phyloP scores from a whole-genome alignment of 352 stramenopile genomes.

The Lagenidium giganteum region DNA sequence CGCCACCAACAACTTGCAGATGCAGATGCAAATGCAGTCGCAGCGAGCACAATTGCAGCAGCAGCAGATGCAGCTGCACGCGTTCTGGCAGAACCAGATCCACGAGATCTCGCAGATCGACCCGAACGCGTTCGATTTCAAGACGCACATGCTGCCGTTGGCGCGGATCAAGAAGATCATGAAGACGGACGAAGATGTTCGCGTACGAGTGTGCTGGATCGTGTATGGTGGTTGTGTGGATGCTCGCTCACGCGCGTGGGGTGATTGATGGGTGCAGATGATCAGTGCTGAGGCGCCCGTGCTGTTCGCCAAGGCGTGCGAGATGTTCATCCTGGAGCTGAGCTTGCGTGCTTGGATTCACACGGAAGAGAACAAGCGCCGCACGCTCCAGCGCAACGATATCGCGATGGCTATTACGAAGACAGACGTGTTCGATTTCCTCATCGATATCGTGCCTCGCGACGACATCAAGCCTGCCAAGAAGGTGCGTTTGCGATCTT shows the following conservation, averaged over 20 bases:
- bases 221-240: not conserved
- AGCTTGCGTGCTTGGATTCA: conserved; percentile 86
- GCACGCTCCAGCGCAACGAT: conserved; percentile 88
- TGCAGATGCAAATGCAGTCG: conserved; percentile 84
- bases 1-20: conserved; percentile 64
- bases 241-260: not conserved
- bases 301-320: conserved; percentile 92
- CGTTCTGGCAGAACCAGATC: conserved; percentile 88
- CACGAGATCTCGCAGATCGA: conserved; percentile 87
- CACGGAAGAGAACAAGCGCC: conserved; percentile 91
- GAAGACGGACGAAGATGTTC: conserved; percentile 93
- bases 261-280: conserved; percentile 49
- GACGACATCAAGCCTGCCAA: conserved; percentile 87
- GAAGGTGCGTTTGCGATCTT: conserved; percentile 33
- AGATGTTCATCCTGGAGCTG: conserved; percentile 93
- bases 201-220: conserved; percentile 23
- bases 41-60: conserved; percentile 86
- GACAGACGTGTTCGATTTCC: conserved; percentile 90
- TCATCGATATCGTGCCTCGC: conserved; percentile 89
- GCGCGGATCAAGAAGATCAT: conserved; percentile 96
- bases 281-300: conserved; percentile 91
- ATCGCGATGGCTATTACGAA: conserved; percentile 89
- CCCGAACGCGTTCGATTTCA: conserved; percentile 81
- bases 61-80: conserved; percentile 77
- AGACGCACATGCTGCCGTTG: conserved; percentile 88